Evolutionary conservation across 148 eudicot genomes (phyloP).

Genomic region (Camellia granthamiana): DNA sequence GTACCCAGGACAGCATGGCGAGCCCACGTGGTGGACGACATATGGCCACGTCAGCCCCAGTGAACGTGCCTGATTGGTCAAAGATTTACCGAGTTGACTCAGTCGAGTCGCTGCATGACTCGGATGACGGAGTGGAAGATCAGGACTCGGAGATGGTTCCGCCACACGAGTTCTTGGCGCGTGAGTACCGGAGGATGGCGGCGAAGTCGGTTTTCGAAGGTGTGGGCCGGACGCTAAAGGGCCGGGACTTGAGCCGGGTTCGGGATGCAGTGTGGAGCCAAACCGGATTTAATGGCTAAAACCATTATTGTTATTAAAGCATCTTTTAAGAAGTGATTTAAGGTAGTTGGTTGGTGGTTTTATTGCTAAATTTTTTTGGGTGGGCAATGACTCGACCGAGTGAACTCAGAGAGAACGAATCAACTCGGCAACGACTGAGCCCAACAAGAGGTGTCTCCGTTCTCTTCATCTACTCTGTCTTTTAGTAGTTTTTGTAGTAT

Average conservation of each 20-base stretch:
- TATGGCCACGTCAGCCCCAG: constrained; percentile 86
- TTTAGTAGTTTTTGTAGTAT: neutral
- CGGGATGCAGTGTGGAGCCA: constrained; percentile 94
- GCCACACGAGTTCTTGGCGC: constrained; percentile 85
- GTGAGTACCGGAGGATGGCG: constrained; percentile 41
- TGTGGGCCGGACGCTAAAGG: constrained; percentile 90
- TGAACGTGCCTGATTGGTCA: constrained; percentile 90
- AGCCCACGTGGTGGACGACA: constrained; percentile 47
- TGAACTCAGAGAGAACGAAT: constrained; percentile 18
- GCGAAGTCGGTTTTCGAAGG: constrained; percentile 82
- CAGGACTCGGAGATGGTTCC: constrained; percentile 54
- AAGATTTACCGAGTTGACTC: constrained; percentile 75
- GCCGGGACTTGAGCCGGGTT: constrained; percentile 89
- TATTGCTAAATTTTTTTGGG: neutral
- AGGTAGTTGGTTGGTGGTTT: neutral
- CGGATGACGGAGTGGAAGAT: constrained; percentile 54
- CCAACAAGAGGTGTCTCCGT: neutral
- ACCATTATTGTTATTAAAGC: neutral
- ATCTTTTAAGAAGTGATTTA: neutral
- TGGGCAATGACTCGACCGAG: constrained; percentile 39
- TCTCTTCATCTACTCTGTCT: neutral
- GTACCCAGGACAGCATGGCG: constrained; percentile 29
- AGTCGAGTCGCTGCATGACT: constrained; percentile 67
- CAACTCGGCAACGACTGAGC: constrained; percentile 29
- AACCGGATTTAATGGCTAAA: constrained; percentile 86